Evolutionary conservation across 768 basidiomycete species (phyloP), one percentile per base, ranked within the genome.

Genomic region (Russula olivacea): DNA sequence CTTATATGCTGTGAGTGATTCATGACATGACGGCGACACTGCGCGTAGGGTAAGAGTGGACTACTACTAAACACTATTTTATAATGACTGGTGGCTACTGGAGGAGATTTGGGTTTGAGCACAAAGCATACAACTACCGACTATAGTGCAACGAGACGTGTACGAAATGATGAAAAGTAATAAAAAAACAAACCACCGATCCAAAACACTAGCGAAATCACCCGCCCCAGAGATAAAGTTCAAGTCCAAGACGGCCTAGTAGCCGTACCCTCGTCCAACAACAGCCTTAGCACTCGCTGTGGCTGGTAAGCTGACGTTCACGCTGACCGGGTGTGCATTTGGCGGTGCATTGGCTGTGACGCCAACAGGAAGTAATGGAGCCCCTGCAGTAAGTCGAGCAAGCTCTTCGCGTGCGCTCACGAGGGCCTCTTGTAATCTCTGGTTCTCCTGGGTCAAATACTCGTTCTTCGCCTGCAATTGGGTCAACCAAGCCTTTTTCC

Each of bases 401-500:
- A 98, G 89, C 76, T 99, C 96, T 72, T 98, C 96, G 47, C 92
- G 85, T 19, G 94, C 87, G 6, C 88, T 83, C 41, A 91, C 86
- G 30, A 98, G 86, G 10, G 93, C 93, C 10, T 84, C 80, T 36
- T 91, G 88, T 28, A 99, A 84, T 25, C 92, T 86, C 73, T 98
- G 96, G 75, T 99, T 99, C 76, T 99, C 97, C 67, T 88, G 85
- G n/a, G 82, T 79, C 45, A 99, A 83, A 68, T 79, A 90, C 72
- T 99, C 97, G 75, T 96, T 93, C 71, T 95, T 95, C 45, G 88
- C 84, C 74, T 99, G 97, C 19, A 99, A 80, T 66, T 91, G 87
- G 32, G 86, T 81, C 15, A 98, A 83, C 97, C 97, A 99, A 5
- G 93, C 93, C 75, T 99, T 99, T 77, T 99, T 99, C 62, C 97